Evolutionary conservation across 108 stramenopile species (phyloP), one percentile per base, ranked within the genome.

Genomic region (Skeletonema marinoi): DNA sequence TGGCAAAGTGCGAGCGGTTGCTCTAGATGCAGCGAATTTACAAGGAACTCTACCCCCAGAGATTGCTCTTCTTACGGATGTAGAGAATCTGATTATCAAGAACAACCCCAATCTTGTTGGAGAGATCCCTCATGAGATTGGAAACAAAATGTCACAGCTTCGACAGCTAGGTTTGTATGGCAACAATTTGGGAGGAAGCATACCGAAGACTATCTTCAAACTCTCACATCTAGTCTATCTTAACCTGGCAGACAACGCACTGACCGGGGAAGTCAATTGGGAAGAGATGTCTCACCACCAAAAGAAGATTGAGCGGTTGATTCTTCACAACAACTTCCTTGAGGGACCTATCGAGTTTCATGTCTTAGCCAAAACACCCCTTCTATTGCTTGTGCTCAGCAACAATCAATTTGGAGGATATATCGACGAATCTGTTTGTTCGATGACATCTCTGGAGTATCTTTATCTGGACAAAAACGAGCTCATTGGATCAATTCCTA

Each of bases 131-230:
- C 56, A 69, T 33, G 78, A 81, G 30, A 78, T 95, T 58, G 90
- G 89, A 19, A 63, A 77, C 39, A 30, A 71, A 30, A 68, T 92
- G 60, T 44, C 64, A 5, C 63, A 87, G 16, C 72, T 95, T 1
- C 71, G 85, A 35, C 91, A 92, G 33, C 73, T 95, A 31, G 90
- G 88, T 46, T 64, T 92, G n/a, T 89, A 92, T 36, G 63, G 68
- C 16, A 94, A 92, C 62, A 54, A 67, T 58, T 70, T 92, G 32
- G 70, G 67, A 16, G 93, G 93, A 21, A 65, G 75, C 16, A 71
- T 94, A 10, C 82, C 91, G 0, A 68, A 84, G 33, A 87, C 64
- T 25, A 42, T 71, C 25, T 66, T 71, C n/a, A 66, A 72, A 41
- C 50, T 81, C 11, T 19, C 62, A 9, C 36, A 77, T 35, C 61